Base-by-base conservation (phyloP, 1,284 basidiomycete genomes). In the Caloboletus firmus region DNA sequence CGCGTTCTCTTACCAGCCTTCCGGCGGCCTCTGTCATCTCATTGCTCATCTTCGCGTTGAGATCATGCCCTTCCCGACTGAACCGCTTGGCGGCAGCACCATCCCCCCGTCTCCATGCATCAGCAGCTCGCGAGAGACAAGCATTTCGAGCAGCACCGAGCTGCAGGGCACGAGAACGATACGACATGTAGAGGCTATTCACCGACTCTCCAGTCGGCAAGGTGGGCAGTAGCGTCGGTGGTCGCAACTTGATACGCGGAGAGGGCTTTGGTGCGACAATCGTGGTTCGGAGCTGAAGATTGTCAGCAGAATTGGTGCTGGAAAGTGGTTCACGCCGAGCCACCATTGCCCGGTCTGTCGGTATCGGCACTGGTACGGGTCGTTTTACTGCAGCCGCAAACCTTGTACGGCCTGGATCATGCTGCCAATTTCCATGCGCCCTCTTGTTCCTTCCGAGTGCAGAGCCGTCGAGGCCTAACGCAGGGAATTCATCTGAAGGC, bases 61-160 rank as follows among this genome's bases (percentile, higher is more conserved):
- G 75, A 42, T 94, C 91, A 63, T 96, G 93, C 5, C 95, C 96
- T 68, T 98, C 95, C 37, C 91, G 78, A 61, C 89, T 93, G 75
- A 95, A 98, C 45, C 93, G 80, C 71, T 97, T 96, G 22, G 96
- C 96, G 0, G 91, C 90, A 0, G 93, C 93, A 4, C 95, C 95
- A 62, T 99, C 95, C 5, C 95, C 95, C 12, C 91, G 82, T 43
- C 93, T 80, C 89, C 93, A 98, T 3, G 95, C 94, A 66, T 98
- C 94, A 1, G 96, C 94, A 5, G 96, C 96, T 42, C 93, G 85
- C 3, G 91, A 93, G n/a, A 99, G 80, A 67, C 93, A 96, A 12
- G 93, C 93, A 66, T 98, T 98, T 32, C 96, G 80, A 36, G 93
- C 93, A 8, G 94, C 91, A 39, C 94, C 95, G 7, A 98, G 84